Percentiles rank a stretch among this genome's conserved stretches.
Evolutionary conservation across 2,329 filamentous ascomycete species (phyloP).

Genomic region (Colletotrichum neosansevieriae): DNA sequence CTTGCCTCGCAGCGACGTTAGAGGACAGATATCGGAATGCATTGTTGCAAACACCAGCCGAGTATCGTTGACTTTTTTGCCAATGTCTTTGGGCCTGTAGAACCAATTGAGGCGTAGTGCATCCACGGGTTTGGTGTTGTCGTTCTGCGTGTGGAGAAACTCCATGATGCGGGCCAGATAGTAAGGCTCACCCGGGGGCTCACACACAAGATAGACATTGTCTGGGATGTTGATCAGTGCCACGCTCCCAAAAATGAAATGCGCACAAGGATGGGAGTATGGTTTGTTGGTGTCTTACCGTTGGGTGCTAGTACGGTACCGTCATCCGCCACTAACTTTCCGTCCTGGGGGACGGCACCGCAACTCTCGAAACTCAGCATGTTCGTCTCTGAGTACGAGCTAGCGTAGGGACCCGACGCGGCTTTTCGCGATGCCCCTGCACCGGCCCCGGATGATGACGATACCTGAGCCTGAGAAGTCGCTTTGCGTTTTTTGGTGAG

Average conservation of each 20-base stretch:
- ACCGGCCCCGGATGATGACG: conserved; percentile 46
- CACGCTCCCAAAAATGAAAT: conserved; percentile 17
- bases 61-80: conserved; percentile 90
- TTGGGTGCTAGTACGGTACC: conserved; percentile 86
- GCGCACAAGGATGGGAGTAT: conserved; percentile 26
- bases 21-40: conserved; percentile 96
- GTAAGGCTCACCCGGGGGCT: conserved; percentile 97
- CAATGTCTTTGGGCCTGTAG: conserved; percentile 95
- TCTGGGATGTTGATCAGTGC: conserved; percentile 57
- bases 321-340: conserved; percentile 88
- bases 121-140: conserved; percentile 80
- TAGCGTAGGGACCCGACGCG: conserved; percentile 48
- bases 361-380: conserved; percentile 88
- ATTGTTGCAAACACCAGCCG: conserved; percentile 95
- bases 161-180: conserved; percentile 99
- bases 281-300: conserved; percentile 70
- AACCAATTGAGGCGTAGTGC: conserved; percentile 97
- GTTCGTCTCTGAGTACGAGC: conserved; percentile 75
- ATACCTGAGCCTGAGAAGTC: conserved; percentile 50
- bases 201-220: conserved; percentile 95
- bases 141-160: conserved; percentile 86
- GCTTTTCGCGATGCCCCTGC: conserved; percentile 51
- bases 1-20: conserved; percentile 92
- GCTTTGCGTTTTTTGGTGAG: conserved; percentile 89
- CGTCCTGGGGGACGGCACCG: conserved; percentile 76